phyloP scores from a whole-genome alignment of 805 yeast species.

The Teunomyces lycoperdinae region DNA sequence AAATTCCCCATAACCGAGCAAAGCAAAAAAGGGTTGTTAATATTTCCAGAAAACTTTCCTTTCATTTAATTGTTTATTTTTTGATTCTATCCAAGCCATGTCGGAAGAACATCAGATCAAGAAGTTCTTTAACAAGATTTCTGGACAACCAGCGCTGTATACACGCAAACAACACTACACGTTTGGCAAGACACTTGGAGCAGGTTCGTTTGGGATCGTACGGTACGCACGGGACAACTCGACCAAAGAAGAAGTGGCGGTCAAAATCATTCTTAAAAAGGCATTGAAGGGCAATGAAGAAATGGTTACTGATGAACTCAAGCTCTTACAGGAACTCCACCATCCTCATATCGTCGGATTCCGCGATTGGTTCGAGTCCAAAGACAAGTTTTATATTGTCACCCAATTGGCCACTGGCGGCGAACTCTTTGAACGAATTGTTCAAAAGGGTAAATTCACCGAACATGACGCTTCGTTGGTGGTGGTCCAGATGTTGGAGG shows the following conservation, averaged over 20 bases:
- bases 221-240: constrained; percentile 60
- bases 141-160: constrained; percentile 73
- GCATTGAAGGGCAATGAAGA: constrained; percentile 77
- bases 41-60: neutral
- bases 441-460: constrained; percentile 77
- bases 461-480: constrained; percentile 83
- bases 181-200: constrained; percentile 85
- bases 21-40: too few relatives aligned
- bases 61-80: too few relatives aligned
- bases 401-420: constrained; percentile 97
- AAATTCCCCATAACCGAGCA: too few relatives aligned
- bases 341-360: constrained; percentile 91
- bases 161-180: constrained; percentile 65
- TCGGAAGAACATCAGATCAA: constrained; percentile 19
- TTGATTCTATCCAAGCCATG: neutral
- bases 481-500: constrained; percentile 70
- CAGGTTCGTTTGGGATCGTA: constrained; percentile 94
- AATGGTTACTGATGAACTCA: constrained; percentile 75
- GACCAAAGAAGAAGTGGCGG: constrained; percentile 72
- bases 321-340: constrained; percentile 59
- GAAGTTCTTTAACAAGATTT: constrained; percentile 49
- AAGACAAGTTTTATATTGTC: constrained; percentile 88
- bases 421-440: constrained; percentile 85
- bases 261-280: constrained; percentile 84
- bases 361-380: constrained; percentile 90